These are phyloP conservation scores for Trichoderma gamsii DNA, from an alignment of 495 filamentous ascomycete species.

Conservation along the genomic window DNA sequence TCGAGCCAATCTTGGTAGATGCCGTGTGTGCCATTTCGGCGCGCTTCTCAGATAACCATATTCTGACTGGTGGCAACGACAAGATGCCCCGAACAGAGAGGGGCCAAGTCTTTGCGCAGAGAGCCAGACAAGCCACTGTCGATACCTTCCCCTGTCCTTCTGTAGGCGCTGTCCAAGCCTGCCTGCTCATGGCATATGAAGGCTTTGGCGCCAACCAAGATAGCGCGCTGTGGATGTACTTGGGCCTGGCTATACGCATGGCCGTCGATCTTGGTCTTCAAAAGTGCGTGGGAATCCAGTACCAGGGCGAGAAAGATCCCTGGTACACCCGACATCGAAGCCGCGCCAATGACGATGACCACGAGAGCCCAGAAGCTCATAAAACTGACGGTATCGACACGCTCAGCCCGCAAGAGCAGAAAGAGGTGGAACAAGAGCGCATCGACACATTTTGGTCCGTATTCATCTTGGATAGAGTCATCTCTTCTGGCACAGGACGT, in stretches of 20 bases:
- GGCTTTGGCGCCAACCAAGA: conserved; percentile 81
- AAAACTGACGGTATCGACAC: conserved; percentile 34
- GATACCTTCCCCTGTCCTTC: conserved; percentile 74
- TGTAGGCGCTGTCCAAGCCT: conserved; percentile 72
- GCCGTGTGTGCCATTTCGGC: conserved; percentile 75
- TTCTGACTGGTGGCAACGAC: conserved; percentile 53
- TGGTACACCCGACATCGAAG: conserved; percentile 40
- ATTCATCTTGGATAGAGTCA: conserved; percentile 77
- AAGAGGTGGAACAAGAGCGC: conserved; percentile 59
- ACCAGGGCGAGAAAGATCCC: conserved; percentile 52
- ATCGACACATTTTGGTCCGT: conserved; percentile 83
- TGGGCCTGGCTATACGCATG: conserved; percentile 80
- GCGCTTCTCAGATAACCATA: conserved; percentile 66
- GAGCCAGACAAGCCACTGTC: conserved; percentile 66
- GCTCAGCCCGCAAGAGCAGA: conserved; percentile 49
- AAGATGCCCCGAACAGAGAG: conserved; percentile 51
- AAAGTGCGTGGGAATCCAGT: conserved; percentile 66
- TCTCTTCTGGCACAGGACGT: conserved; percentile 76
- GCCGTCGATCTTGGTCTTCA: conserved; percentile 77
- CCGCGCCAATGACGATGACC: conserved; percentile 24
- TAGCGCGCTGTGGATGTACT: conserved; percentile 85
- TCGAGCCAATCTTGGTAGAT: conserved; percentile 84
- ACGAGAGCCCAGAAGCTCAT: conserved; percentile 26
- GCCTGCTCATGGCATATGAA: conserved; percentile 74
- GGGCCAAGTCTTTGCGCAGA: conserved; percentile 69